These are phyloP conservation scores for Euphorbia peplus DNA, from an alignment of 345 rosid species.

Conservation along the genomic window DNA sequence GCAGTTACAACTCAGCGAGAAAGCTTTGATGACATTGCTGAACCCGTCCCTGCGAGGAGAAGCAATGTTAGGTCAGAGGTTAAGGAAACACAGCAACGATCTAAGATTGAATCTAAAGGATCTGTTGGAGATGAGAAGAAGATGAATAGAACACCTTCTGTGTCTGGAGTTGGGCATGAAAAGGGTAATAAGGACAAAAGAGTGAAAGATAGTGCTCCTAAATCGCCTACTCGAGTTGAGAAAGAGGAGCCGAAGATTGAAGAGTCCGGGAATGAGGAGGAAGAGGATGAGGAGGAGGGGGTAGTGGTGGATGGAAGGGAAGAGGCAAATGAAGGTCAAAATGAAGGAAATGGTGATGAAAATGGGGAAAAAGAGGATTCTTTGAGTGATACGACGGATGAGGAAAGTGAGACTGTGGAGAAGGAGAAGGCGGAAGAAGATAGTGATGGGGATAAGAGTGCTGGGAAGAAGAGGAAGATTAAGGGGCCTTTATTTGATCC, in stretches of 20 bases:
- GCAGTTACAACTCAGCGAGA: no score
- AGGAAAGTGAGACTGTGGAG: constrained; percentile 44
- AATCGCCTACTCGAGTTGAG: constrained; percentile 33
- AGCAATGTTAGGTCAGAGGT: constrained; percentile 16
- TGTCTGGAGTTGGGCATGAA: constrained; percentile 36
- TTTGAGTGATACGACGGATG: constrained; percentile 40
- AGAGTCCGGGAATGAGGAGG: constrained; percentile 37
- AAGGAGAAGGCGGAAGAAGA: constrained; percentile 43
- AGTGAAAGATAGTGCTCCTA: constrained; percentile 28
- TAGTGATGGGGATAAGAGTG: constrained; percentile 25
- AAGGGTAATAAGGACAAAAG: constrained; percentile 39
- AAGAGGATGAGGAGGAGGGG: constrained; percentile 43
- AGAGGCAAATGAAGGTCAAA: constrained; percentile 42
- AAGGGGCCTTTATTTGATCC: constrained; percentile 92
- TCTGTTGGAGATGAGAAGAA: constrained; percentile 36
- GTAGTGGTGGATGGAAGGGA: constrained; percentile 54
- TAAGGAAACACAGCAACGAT: constrained; percentile 21
- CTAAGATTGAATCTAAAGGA: constrained; percentile 30
- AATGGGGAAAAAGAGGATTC: constrained; percentile 38
- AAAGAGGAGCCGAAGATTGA: constrained; percentile 44
- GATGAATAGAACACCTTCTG: constrained; percentile 40
- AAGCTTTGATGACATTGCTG: no score
- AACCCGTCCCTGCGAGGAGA: no score
- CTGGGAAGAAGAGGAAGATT: constrained; percentile 48
- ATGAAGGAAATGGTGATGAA: constrained; percentile 37